These are phyloP conservation scores for Solanum rostratum DNA, from an alignment of 257 asterid genomes.

Conservation along the genomic window DNA sequence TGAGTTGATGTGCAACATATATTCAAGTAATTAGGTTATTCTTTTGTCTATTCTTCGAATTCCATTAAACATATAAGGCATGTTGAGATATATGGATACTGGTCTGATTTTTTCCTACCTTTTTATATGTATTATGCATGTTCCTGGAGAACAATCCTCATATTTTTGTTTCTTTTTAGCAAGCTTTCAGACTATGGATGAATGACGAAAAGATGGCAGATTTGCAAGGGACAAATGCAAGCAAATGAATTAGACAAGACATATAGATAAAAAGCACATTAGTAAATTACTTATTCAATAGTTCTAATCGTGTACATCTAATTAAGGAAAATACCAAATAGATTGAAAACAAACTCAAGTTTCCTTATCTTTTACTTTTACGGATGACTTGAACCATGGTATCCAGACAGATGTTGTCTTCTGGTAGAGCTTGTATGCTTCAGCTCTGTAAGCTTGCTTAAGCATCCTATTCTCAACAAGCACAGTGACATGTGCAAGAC, in stretches of 20 bases:
- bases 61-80: neutral
- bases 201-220: neutral
- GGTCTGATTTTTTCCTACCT: neutral
- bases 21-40: neutral
- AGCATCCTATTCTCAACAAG: slow-evolving; percentile 81
- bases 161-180: neutral
- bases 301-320: neutral
- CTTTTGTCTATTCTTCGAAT: neutral
- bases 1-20: too few species aligned
- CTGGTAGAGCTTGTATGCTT: slow-evolving; percentile 58
- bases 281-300: neutral
- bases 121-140: neutral
- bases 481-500: slow-evolving; percentile 74
- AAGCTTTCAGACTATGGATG: neutral
- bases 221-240: neutral
- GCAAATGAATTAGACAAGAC: neutral
- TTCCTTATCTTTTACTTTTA: slow-evolving; percentile 27
- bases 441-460: slow-evolving; percentile 62
- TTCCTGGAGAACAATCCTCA: neutral
- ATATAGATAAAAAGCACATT: neutral
- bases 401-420: slow-evolving; percentile 71
- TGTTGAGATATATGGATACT: neutral
- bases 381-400: slow-evolving; percentile 70
- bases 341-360: neutral
- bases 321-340: neutral